Base-by-base conservation (phyloP, 768 basidiomycete genomes). In the Boletus tylopilopsis region DNA sequence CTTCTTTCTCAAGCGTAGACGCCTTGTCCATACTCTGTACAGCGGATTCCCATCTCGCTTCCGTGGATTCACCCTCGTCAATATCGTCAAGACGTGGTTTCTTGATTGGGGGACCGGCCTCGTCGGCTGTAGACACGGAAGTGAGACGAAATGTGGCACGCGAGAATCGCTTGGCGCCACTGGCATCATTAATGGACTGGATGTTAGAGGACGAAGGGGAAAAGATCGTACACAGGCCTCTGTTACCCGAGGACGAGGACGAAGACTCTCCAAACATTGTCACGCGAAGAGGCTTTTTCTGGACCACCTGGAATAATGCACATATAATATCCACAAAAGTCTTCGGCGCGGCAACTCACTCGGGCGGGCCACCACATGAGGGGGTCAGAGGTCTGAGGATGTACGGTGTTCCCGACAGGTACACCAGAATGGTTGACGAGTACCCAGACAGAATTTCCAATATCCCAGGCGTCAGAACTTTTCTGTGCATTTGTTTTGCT, bases 341-440 rank as follows among this genome's bases (percentile, higher is more conserved):
- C 15, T 2, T 12, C 30, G 13, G 37, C 6, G 18, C 4, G n/a
- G 21, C 13, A 22, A 66, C 71, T 55, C 58, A 87, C 87, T 72
- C 76, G 75, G 24, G 74, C 84, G 19, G 87, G 87, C 87, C 87
- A 89, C 87, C 87, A 89, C 33, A 80, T 64, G 49, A 63, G 55
- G 25, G 45, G 40, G 6, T 57, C 53, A 7, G 51, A 40, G 4
- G 15, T 64, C 3, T 59, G 62, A 19, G 59, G 41, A 19, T 66
- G 55, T 19, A 59, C 58, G 18, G 23, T 21, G n/a, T 60, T 65
- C 33, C 71, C 66, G 8, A 64, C 68, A 15, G 76, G 61, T 11
- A 61, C 51, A 15, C 72, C 73, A 6, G 55, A 60, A 16, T 68
- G 65, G 43, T 80, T 71, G 45, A 85, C 61, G 1, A 78, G 68